Conservation (phyloP, 2,329 filamentous ascomycete species). For the Westerdykella ornata region DNA sequence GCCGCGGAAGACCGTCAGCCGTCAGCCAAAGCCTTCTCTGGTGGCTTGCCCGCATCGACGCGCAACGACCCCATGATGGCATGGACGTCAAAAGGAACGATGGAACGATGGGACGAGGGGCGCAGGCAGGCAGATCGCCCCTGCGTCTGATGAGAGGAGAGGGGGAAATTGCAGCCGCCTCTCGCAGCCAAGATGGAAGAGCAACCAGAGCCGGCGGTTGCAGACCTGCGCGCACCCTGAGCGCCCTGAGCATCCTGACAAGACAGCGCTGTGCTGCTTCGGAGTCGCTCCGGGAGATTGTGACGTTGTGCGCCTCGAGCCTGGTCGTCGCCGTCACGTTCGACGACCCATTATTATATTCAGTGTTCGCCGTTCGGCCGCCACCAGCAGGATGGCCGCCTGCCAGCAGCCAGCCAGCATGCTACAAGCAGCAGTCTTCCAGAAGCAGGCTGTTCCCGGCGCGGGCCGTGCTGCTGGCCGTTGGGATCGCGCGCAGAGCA, state of each 20-base stretch:
- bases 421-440: conserved; percentile 28
- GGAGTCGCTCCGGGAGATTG: not conserved
- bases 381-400: too few relatives aligned
- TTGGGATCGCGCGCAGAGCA: conserved; percentile 16
- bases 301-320: not conserved
- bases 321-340: not conserved
- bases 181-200: conserved; percentile 13
- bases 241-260: too few relatives aligned
- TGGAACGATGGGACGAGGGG: too few relatives aligned
- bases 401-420: not conserved
- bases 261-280: not conserved
- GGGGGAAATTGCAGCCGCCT: conserved; percentile 30
- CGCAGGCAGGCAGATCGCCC: conserved; percentile 23
- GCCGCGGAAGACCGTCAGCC: conserved; percentile 21
- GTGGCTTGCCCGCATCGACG: conserved; percentile 23
- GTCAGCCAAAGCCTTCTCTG: conserved; percentile 14
- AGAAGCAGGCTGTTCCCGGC: conserved; percentile 35
- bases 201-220: not conserved
- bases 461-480: conserved; percentile 37
- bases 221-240: conserved; percentile 6
- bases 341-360: too few relatives aligned
- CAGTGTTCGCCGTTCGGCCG: not conserved
- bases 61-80: conserved; percentile 10
- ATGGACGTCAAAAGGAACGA: too few relatives aligned
- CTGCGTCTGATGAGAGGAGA: conserved; percentile 21